Conservation (phyloP, 371 early-diverging fungal genomes). For the Mortierella sp. region DNA sequence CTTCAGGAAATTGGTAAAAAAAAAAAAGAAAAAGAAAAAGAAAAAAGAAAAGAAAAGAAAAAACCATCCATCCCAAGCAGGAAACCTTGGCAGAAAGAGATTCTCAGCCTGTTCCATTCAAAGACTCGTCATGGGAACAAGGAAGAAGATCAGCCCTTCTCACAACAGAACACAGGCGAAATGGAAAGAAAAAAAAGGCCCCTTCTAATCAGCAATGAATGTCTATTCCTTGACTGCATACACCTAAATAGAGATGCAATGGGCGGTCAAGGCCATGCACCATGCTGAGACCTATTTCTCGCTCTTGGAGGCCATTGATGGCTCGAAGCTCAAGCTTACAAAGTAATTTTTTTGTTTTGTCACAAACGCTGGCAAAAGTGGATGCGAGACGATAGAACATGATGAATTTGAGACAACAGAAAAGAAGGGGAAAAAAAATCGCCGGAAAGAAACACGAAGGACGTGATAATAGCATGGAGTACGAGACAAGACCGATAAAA, state of each 20-base stretch:
- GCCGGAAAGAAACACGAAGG: no score
- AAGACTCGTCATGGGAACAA: background rate
- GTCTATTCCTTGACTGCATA: background rate
- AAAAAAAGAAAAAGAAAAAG: background rate
- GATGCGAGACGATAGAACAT: background rate
- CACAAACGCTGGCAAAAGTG: background rate
- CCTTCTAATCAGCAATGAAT: background rate
- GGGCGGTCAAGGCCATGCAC: conserved; percentile 94
- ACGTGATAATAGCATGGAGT: background rate
- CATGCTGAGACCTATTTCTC: conserved; percentile 94
- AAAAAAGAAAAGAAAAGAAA: background rate
- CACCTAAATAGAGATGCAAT: conserved; percentile 84
- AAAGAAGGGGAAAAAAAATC: background rate
- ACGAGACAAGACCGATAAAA: background rate
- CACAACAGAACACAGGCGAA: background rate
- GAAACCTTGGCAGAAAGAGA: background rate
- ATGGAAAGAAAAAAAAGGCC: no score
- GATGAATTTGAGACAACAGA: conserved; percentile 1
- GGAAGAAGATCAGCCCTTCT: background rate
- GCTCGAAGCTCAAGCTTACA: conserved; percentile 54
- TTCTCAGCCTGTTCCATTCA: background rate
- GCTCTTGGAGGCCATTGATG: conserved; percentile 74
- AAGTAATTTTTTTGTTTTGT: background rate
- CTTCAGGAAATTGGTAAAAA: background rate
- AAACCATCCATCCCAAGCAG: background rate